Evolutionary conservation across 2,329 filamentous ascomycete genomes (phyloP).

Genomic region (Grosmannia clavigera): DNA sequence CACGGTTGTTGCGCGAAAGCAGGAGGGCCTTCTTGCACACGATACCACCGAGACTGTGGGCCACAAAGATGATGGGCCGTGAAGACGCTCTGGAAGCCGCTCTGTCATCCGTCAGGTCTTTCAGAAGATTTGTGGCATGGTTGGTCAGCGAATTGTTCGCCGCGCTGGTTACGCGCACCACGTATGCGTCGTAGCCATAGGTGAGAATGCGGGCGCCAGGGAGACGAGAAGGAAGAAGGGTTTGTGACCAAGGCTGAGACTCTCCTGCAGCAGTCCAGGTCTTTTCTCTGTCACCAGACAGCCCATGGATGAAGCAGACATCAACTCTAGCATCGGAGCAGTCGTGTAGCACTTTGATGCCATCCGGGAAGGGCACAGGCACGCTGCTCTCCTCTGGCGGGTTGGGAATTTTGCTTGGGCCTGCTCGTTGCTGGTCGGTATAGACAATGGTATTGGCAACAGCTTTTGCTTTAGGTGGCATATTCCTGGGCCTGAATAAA

Average conservation of each 20-base stretch:
- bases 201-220: constrained; percentile 23
- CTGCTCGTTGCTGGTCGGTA: not conserved
- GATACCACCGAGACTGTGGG: constrained; percentile 21
- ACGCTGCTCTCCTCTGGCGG: not conserved
- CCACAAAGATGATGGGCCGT: constrained; percentile 23
- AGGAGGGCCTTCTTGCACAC: constrained; percentile 25
- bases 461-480: too few relatives aligned
- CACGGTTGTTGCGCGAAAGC: constrained; percentile 18
- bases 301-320: constrained; percentile 28
- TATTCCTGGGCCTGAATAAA: too few relatives aligned
- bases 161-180: constrained; percentile 12
- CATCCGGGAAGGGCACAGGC: not conserved
- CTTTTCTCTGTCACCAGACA: constrained; percentile 24
- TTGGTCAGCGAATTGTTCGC: constrained; percentile 16
- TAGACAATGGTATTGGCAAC: too few relatives aligned
- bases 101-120: constrained; percentile 16
- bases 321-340: constrained; percentile 11
- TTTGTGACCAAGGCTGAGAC: constrained; percentile 21
- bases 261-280: constrained; percentile 24
- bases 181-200: constrained; percentile 27
- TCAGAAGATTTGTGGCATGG: constrained; percentile 20
- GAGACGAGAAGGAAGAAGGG: constrained; percentile 19
- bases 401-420: not conserved
- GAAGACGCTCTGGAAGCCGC: constrained; percentile 6
- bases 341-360: constrained; percentile 10